phyloP scores from a whole-genome alignment of 768 basidiomycete species.

The Russula dissimulans region DNA sequence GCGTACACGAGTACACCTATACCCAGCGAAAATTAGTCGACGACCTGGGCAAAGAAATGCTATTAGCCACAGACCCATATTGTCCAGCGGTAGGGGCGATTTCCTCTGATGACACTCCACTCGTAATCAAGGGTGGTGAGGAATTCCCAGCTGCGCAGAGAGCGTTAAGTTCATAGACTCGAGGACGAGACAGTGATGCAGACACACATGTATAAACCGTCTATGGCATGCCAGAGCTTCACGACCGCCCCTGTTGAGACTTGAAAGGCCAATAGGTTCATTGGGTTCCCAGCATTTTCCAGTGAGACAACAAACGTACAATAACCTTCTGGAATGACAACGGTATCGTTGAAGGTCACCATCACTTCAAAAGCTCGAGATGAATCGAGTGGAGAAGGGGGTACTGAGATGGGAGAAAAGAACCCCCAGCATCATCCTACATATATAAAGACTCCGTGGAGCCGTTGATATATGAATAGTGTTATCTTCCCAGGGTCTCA shows the following conservation, averaged over 20 bases:
- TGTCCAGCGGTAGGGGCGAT: background rate
- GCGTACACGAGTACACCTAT: constrained; percentile 8
- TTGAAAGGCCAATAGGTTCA: background rate
- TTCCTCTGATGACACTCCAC: background rate
- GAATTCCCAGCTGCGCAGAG: background rate
- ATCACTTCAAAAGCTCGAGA: background rate
- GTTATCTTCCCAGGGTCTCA: too few species aligned
- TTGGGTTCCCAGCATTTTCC: too few species aligned
- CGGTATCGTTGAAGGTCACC: background rate
- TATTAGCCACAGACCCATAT: background rate
- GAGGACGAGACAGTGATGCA: too few species aligned
- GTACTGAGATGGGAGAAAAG: too few species aligned
- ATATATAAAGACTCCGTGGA: too few species aligned
- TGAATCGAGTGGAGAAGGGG: too few species aligned
- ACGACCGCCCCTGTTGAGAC: background rate
- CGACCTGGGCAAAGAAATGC: too few species aligned
- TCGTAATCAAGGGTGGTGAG: background rate
- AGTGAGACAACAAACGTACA: background rate
- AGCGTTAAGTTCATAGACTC: too few species aligned
- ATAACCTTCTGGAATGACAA: background rate
- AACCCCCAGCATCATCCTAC: too few species aligned
- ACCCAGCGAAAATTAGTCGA: background rate
- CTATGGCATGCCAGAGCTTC: background rate
- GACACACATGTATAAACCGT: background rate
- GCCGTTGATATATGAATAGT: too few species aligned